Conservation (phyloP, 106 monocot species). For the Alisma plantagoaquatica region DNA sequence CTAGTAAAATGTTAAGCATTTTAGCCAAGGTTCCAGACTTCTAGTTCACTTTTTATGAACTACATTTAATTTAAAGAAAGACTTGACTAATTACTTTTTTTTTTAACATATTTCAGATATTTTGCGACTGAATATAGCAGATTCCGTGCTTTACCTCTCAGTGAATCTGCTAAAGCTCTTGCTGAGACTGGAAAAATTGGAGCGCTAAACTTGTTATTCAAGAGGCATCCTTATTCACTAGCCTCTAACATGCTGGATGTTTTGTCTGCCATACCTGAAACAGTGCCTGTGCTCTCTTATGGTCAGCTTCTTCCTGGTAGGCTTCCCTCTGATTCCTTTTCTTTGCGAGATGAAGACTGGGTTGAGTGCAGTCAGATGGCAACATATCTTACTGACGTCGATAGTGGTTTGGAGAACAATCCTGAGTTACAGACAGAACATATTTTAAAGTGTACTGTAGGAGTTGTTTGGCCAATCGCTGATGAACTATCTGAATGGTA, state of each 20-base stretch:
- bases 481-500: conserved; percentile 72
- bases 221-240: conserved; percentile 89
- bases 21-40: background rate
- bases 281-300: conserved; percentile 77
- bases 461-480: conserved; percentile 68
- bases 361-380: conserved; percentile 70
- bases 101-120: conserved; percentile 31
- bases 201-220: conserved; percentile 85
- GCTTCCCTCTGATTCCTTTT: conserved; percentile 29
- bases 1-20: background rate
- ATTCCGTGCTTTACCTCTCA: conserved; percentile 46
- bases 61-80: no score
- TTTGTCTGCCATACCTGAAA: conserved; percentile 86
- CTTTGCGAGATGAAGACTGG: conserved; percentile 80
- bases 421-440: conserved; percentile 51
- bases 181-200: conserved; percentile 97
- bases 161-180: conserved; percentile 47
- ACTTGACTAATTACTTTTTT: background rate
- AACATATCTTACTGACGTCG: conserved; percentile 30
- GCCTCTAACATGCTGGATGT: conserved; percentile 36
- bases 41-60: no score
- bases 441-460: conserved; percentile 37
- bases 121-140: conserved; percentile 58
- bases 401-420: conserved; percentile 20
- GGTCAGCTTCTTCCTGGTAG: conserved; percentile 78